A percentile compares a stretch with the other conserved stretches of the same genome.
Conservation (phyloP, 1,284 basidiomycete species). For the Papiliotrema flavescens region DNA sequence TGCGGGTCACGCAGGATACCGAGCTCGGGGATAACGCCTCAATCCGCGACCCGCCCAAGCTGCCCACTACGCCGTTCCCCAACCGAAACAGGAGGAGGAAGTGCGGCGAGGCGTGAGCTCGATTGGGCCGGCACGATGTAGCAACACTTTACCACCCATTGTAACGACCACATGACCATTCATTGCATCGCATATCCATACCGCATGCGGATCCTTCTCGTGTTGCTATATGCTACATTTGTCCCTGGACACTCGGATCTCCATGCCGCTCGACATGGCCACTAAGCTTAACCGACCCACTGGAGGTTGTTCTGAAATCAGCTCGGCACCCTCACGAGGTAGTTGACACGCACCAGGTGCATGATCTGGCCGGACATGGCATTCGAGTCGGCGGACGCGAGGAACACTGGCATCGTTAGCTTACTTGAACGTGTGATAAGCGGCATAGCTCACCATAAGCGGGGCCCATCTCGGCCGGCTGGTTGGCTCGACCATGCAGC, state of each 20-base stretch:
- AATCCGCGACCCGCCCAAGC: conserved; percentile 26
- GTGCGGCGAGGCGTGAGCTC: conserved; percentile 2
- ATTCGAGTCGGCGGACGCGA: conserved; percentile 36
- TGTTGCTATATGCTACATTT: neutral
- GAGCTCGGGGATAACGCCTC: conserved; percentile 45
- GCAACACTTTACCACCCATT: neutral
- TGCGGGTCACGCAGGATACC: conserved; percentile 43
- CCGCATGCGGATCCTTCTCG: too few relatives aligned
- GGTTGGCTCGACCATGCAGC: conserved; percentile 55
- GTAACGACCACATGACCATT: neutral
- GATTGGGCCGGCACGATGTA: too few relatives aligned
- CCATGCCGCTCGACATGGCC: neutral
- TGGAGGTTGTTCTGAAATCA: conserved; percentile 35
- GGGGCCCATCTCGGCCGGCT: conserved; percentile 59
- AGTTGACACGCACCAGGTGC: conserved; percentile 26
- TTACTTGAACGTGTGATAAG: neutral
- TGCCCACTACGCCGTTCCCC: conserved; percentile 35
- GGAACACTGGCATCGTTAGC: conserved; percentile 19
- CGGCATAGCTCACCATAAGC: conserved; percentile 44
- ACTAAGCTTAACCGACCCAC: conserved; percentile 31
- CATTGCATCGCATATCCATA: neutral
- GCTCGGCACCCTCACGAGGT: neutral
- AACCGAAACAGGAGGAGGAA: conserved; percentile 20
- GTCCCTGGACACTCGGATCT: neutral
- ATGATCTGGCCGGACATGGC: conserved; percentile 37